These are phyloP conservation scores for Oldenlandia corymbosa DNA, from an alignment of 257 asterid genomes.

Conservation along the genomic window DNA sequence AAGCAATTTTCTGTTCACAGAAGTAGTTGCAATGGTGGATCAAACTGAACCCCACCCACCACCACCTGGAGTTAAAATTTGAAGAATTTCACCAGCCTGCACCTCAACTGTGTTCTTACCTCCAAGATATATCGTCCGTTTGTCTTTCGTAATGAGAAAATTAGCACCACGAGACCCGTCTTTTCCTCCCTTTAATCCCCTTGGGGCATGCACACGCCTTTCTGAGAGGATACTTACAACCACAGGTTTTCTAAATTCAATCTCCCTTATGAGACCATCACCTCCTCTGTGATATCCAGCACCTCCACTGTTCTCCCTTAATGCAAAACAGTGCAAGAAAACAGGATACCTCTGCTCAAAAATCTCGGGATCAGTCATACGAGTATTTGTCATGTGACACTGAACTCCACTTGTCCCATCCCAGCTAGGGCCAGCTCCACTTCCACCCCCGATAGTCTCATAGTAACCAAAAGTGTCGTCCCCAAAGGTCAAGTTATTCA, in stretches of 20 bases:
- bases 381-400: constrained; percentile 98
- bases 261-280: constrained; percentile 84
- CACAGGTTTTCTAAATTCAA: constrained; percentile 63
- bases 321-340: constrained; percentile 63
- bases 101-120: constrained; percentile 83
- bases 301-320: constrained; percentile 84
- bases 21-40: neutral
- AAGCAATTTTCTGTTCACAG: neutral
- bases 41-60: constrained; percentile 81
- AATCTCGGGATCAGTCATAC: constrained; percentile 97
- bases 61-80: constrained; percentile 89
- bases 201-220: constrained; percentile 87
- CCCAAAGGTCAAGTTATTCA: constrained; percentile 91
- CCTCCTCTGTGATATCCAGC: constrained; percentile 75
- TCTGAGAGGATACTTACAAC: constrained; percentile 90
- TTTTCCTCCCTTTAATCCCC: constrained; percentile 75
- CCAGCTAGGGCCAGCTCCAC: constrained; percentile 94
- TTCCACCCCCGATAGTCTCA: constrained; percentile 92
- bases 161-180: constrained; percentile 83
- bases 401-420: constrained; percentile 92
- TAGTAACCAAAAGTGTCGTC: constrained; percentile 84
- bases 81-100: constrained; percentile 77
- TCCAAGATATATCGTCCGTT: constrained; percentile 64
- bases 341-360: constrained; percentile 95
- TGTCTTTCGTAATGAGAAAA: constrained; percentile 60